A percentile compares a stretch with the other conserved stretches of the same genome.
phyloP scores from a whole-genome alignment of 1,139 yeast genomes.

The Yamadazyma sp. region DNA sequence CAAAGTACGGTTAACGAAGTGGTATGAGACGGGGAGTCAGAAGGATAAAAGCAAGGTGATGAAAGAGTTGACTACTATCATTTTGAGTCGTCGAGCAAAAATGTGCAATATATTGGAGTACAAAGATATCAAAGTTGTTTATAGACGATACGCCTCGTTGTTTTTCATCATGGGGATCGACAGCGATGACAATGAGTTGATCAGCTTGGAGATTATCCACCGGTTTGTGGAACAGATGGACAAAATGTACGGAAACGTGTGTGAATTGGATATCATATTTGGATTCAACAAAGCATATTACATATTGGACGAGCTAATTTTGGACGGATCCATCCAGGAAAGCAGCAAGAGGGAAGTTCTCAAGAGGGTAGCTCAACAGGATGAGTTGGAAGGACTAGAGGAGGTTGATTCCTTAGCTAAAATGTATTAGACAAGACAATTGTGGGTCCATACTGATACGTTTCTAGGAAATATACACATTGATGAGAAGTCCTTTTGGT shows the following conservation, averaged over 20 bases:
- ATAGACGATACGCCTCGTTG: conserved; percentile 88
- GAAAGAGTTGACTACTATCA: conserved; percentile 82
- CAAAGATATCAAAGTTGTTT: conserved; percentile 82
- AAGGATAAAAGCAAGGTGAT: conserved; percentile 83
- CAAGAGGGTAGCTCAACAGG: conserved; percentile 75
- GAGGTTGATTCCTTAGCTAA: conserved; percentile 46
- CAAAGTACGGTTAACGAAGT: conserved; percentile 85
- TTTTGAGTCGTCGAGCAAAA: conserved; percentile 81
- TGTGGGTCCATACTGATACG: background rate
- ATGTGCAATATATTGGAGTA: conserved; percentile 97
- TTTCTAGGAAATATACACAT: background rate
- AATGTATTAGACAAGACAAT: conserved; percentile 2
- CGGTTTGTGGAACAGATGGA: conserved; percentile 97
- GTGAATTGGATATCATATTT: conserved; percentile 90
- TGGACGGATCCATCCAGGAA: conserved; percentile 83
- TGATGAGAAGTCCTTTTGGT: too few species aligned
- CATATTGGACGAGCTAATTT: conserved; percentile 84
- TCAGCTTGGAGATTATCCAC: conserved; percentile 84
- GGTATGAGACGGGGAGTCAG: conserved; percentile 82
- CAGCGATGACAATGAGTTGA: conserved; percentile 80
- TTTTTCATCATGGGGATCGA: conserved; percentile 88
- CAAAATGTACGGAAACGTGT: conserved; percentile 92
- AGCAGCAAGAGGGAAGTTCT: conserved; percentile 79
- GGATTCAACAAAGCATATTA: conserved; percentile 93
- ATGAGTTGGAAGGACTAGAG: conserved; percentile 56